Evolutionary conservation across 2,329 filamentous ascomycete genomes (phyloP).

Genomic region (Colletotrichum australisinense): DNA sequence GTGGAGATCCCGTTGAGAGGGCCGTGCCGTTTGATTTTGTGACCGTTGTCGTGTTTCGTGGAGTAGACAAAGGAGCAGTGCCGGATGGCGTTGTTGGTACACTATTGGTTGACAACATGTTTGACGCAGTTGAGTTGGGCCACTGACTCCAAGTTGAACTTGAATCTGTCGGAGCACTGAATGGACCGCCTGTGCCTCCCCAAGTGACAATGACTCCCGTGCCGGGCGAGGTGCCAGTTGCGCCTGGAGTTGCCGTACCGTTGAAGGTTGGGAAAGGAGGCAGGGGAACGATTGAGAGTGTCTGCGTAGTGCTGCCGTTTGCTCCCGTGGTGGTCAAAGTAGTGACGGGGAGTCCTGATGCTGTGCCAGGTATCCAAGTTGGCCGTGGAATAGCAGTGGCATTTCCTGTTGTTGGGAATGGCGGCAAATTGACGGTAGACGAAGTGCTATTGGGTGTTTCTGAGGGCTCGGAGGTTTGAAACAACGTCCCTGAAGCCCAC

Average conservation of each 20-base stretch:
- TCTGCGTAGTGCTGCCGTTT: not conserved
- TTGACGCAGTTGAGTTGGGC: not conserved
- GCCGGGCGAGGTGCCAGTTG: not conserved
- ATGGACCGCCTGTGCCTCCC: not conserved
- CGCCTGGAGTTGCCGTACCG: not conserved
- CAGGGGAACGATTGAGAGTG: not conserved
- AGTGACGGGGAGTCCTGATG: not conserved
- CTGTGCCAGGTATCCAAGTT: not conserved
- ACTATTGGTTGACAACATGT: not conserved
- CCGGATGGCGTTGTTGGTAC: not conserved
- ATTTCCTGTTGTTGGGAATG: slow-evolving; percentile 15
- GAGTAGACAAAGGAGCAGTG: not conserved
- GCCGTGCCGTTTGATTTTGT: not conserved
- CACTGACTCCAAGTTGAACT: slow-evolving; percentile 2
- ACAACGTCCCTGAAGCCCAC: slow-evolving; percentile 6
- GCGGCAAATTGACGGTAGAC: not conserved
- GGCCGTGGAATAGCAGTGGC: not conserved
- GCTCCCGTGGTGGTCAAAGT: slow-evolving; percentile 2
- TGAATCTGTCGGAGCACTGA: not conserved
- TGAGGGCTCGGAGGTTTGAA: not conserved
- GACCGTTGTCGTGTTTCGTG: not conserved
- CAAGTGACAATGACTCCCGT: not conserved
- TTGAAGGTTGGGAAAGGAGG: slow-evolving; percentile 1
- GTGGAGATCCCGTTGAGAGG: not conserved
- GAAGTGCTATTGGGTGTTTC: not conserved